A percentile compares a stretch with the other conserved stretches of the same genome.
These are phyloP conservation scores for Suillus placidus DNA, from an alignment of 768 basidiomycete genomes.

Conservation along the genomic window DNA sequence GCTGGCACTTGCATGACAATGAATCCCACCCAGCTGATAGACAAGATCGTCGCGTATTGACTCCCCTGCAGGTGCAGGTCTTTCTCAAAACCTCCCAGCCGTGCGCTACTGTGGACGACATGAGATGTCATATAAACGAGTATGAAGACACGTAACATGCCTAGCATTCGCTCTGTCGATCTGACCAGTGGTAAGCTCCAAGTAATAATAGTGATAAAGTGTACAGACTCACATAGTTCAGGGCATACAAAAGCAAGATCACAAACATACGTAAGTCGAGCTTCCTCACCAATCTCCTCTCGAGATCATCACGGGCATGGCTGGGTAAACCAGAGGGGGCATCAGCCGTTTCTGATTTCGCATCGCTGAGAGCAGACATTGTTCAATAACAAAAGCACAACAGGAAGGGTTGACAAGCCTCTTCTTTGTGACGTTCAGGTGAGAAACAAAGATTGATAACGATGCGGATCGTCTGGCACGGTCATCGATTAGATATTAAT, in stretches of 20 bases:
- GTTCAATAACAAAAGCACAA: not conserved
- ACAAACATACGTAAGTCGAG: constrained; percentile 5
- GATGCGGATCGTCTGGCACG: not conserved
- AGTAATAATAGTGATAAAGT: not conserved
- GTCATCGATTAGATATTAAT: not conserved
- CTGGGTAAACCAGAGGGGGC: not conserved
- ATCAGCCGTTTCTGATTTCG: not conserved
- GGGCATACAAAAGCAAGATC: constrained; percentile 1
- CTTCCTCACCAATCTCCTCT: constrained; percentile 7
- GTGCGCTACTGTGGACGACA: constrained; percentile 38
- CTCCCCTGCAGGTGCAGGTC: constrained; percentile 60
- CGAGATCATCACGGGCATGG: not conserved
- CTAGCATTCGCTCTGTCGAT: constrained; percentile 7
- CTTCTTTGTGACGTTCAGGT: not conserved
- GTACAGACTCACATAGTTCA: constrained; percentile 8
- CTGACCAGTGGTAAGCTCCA: not conserved
- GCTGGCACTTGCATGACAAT: constrained; percentile 75
- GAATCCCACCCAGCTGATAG: constrained; percentile 66
- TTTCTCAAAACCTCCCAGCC: constrained; percentile 63
- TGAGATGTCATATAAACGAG: not conserved
- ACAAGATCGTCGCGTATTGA: constrained; percentile 65
- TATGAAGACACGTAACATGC: not conserved
- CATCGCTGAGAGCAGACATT: not conserved
- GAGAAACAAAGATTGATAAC: not conserved
- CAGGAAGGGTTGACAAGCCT: not conserved